phyloP scores from a whole-genome alignment of 371 early-diverging fungal genomes.

The Rhizopus sp. region DNA sequence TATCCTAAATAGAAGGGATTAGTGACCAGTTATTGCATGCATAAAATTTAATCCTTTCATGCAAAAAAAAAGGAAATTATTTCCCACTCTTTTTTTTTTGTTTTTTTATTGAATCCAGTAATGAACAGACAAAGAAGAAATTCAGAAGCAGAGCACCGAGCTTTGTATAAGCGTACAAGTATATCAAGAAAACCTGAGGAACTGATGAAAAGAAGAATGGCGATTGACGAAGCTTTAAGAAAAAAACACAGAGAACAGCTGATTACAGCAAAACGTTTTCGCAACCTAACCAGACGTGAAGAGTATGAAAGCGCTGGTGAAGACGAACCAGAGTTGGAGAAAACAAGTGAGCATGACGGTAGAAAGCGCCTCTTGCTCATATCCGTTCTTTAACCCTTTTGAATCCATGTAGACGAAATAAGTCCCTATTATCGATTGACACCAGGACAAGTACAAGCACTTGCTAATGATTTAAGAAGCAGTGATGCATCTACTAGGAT shows the following conservation, averaged over 20 bases:
- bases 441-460: slow-evolving; percentile 26
- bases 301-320: slow-evolving; percentile 28
- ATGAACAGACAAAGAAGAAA: slow-evolving; percentile 25
- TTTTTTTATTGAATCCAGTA: background rate
- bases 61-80: background rate
- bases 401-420: slow-evolving; percentile 18
- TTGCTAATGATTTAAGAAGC: slow-evolving; percentile 35
- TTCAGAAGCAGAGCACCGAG: slow-evolving; percentile 20
- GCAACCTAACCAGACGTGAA: slow-evolving; percentile 38
- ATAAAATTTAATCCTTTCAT: slow-evolving; percentile 3
- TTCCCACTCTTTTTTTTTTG: slow-evolving; percentile 5
- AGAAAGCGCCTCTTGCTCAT: background rate
- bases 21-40: too few relatives aligned
- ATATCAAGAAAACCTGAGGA: slow-evolving; percentile 44
- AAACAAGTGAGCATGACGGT: slow-evolving; percentile 17
- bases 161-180: slow-evolving; percentile 46
- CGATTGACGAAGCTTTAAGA: slow-evolving; percentile 46
- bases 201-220: slow-evolving; percentile 35
- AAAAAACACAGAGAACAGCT: slow-evolving; percentile 58
- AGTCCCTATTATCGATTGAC: slow-evolving; percentile 29
- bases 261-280: slow-evolving; percentile 55
- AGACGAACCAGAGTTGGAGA: slow-evolving; percentile 22
- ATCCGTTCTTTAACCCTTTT: too few relatives aligned
- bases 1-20: too few relatives aligned
- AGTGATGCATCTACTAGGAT: slow-evolving; percentile 32